Percentiles rank a stretch among this genome's conserved stretches.
These are phyloP conservation scores for Colletotrichum paranaense DNA, from an alignment of 2,329 filamentous ascomycete genomes.

Conservation along the genomic window DNA sequence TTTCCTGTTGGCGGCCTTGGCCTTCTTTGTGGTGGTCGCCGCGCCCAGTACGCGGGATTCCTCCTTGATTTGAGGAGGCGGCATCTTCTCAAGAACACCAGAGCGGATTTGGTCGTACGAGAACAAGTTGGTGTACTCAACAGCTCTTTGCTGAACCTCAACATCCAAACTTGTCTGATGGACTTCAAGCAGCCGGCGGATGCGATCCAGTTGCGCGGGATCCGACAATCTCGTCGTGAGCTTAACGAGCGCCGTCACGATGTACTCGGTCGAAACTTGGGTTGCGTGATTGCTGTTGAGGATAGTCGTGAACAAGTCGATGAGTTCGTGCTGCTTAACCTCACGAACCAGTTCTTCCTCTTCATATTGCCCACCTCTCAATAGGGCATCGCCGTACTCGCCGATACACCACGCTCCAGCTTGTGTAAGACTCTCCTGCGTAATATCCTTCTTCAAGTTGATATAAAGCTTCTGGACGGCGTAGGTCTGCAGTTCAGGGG, in stretches of 20 bases:
- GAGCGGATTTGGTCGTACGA: conserved; percentile 85
- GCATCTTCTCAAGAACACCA: conserved; percentile 98
- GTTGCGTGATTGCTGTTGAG: conserved; percentile 95
- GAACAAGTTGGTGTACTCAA: conserved; percentile 97
- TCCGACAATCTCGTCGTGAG: conserved; percentile 90
- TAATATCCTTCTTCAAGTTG: conserved; percentile 94
- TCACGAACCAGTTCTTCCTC: conserved; percentile 87
- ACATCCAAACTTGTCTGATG: conserved; percentile 91
- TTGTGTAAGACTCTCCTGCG: conserved; percentile 93
- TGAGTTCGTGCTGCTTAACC: conserved; percentile 88
- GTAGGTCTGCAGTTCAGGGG: conserved; percentile 94
- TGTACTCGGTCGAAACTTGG: conserved; percentile 93
- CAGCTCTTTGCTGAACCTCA: conserved; percentile 94
- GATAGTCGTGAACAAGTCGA: conserved; percentile 92
- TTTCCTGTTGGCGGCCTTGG: conserved; percentile 77
- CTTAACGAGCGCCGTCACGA: conserved; percentile 94
- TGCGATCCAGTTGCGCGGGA: conserved; percentile 84
- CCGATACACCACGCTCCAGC: conserved; percentile 98
- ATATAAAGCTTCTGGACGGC: conserved; percentile 95
- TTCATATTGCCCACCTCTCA: conserved; percentile 90
- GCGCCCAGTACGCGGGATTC: conserved; percentile 91
- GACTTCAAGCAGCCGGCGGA: conserved; percentile 80
- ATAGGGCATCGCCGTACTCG: conserved; percentile 92
- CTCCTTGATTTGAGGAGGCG: conserved; percentile 94
- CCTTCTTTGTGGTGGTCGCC: conserved; percentile 70